A percentile compares a stretch with the other conserved stretches of the same genome.
These are phyloP conservation scores for Boletus rubroflammeus DNA, from an alignment of 768 basidiomycete species.

Conservation along the genomic window DNA sequence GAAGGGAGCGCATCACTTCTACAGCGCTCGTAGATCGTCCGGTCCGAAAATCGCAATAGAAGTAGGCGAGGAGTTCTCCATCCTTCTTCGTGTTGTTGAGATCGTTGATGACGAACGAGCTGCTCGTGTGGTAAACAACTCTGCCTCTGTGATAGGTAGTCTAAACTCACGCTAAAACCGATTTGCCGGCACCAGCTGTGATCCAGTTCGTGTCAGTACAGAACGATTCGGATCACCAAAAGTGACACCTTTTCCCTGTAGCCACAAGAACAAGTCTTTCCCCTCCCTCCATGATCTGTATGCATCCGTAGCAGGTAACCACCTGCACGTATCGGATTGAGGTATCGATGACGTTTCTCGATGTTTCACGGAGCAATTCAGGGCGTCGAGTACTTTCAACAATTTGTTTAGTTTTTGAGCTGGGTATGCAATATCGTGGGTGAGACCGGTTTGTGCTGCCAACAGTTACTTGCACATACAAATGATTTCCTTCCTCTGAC, in stretches of 20 bases:
- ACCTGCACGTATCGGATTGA: conserved; percentile 12
- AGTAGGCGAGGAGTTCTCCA: conserved; percentile 4
- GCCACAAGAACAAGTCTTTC: conserved; percentile 7
- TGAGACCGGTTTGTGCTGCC: background rate
- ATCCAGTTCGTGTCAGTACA: background rate
- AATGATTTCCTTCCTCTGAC: background rate
- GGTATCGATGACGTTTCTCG: background rate
- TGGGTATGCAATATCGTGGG: background rate
- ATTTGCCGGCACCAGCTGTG: conserved; percentile 1
- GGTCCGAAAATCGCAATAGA: conserved; percentile 25
- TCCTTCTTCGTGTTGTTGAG: background rate
- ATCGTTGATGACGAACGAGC: background rate
- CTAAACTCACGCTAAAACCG: background rate
- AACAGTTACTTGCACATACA: background rate
- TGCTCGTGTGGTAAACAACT: background rate
- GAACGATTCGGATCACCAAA: background rate
- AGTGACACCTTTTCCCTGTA: conserved; percentile 17
- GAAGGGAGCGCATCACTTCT: conserved; percentile 18
- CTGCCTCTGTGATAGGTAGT: too few species aligned
- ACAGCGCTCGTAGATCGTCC: conserved; percentile 6
- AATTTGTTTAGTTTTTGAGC: background rate
- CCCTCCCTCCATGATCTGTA: conserved; percentile 9
- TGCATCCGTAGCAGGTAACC: background rate
- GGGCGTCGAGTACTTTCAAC: background rate
- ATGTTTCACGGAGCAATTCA: conserved; percentile 3